Evolutionary conservation across 306 rosid species (phyloP).

Genomic region (Canavalia ensiformis): DNA sequence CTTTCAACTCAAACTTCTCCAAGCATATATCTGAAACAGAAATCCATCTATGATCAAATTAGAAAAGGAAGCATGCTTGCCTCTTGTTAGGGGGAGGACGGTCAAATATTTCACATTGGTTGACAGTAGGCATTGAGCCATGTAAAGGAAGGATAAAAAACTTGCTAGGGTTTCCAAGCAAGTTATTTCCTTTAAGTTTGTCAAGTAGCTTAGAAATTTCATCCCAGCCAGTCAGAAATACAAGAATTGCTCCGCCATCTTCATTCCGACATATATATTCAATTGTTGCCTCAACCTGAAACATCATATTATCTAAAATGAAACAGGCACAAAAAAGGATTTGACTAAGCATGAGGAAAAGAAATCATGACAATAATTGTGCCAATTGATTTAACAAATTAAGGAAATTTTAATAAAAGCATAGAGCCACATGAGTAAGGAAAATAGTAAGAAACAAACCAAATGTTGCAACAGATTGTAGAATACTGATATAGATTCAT

Average conservation of each 20-base stretch:
- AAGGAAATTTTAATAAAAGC: constrained; percentile 36
- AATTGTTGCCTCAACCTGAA: constrained; percentile 87
- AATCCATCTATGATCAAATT: constrained; percentile 28
- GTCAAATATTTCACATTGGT: constrained; percentile 94
- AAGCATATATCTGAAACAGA: constrained; percentile 35
- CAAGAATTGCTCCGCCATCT: constrained; percentile 88
- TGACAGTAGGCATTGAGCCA: constrained; percentile 94
- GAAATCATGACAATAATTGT: not conserved
- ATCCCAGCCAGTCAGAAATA: constrained; percentile 98
- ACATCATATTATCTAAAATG: constrained; percentile 40
- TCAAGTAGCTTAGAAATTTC: constrained; percentile 90
- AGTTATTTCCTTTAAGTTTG: constrained; percentile 75
- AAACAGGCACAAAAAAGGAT: constrained; percentile 19
- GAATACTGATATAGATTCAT: constrained; percentile 32
- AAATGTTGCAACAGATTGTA: constrained; percentile 14
- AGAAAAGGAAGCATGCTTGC: constrained; percentile 63
- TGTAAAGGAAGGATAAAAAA: constrained; percentile 83
- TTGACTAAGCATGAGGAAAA: not conserved
- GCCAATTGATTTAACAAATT: constrained; percentile 9
- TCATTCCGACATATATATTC: constrained; percentile 83
- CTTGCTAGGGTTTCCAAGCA: constrained; percentile 82
- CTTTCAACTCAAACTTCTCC: constrained; percentile 25
- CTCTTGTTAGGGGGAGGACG: constrained; percentile 85
- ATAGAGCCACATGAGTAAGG: constrained; percentile 16
- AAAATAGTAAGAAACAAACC: constrained; percentile 30